phyloP scores from a whole-genome alignment of 1,139 yeast genomes.

The Sugiyamaella japonica region DNA sequence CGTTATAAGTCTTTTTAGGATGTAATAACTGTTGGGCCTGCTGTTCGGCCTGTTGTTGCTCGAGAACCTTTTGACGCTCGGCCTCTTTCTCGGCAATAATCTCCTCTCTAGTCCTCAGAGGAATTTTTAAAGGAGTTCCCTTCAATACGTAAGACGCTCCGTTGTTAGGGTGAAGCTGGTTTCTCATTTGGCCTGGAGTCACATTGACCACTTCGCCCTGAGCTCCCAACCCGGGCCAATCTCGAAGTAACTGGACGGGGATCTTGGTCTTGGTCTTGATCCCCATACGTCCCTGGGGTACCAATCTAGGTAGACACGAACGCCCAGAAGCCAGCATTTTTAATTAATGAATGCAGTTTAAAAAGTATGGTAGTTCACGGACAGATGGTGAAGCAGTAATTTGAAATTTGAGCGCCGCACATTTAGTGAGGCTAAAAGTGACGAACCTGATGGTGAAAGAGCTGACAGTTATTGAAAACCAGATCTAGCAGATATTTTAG shows the following conservation, averaged over 20 bases:
- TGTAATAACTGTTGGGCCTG: slow-evolving; percentile 7
- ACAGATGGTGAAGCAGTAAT: background rate
- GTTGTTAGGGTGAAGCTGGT: slow-evolving; percentile 64
- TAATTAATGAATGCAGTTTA: background rate
- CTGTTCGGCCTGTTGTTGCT: slow-evolving; percentile 13
- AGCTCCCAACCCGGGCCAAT: slow-evolving; percentile 59
- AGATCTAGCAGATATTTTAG: too few relatives aligned
- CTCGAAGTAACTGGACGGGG: slow-evolving; percentile 67
- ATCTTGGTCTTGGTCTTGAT: slow-evolving; percentile 49
- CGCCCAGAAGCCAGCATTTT: slow-evolving; percentile 5
- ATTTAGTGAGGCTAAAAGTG: background rate
- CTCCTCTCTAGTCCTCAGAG: slow-evolving; percentile 33
- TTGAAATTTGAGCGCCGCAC: slow-evolving; percentile 1
- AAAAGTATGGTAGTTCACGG: background rate
- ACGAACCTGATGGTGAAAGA: too few relatives aligned
- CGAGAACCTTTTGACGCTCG: slow-evolving; percentile 14
- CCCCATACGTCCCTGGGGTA: slow-evolving; percentile 6
- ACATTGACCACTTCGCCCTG: slow-evolving; percentile 74
- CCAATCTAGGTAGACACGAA: background rate
- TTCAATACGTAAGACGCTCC: slow-evolving; percentile 69
- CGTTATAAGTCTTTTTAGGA: slow-evolving; percentile 12
- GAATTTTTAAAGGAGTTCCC: slow-evolving; percentile 58
- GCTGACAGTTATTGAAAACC: too few relatives aligned
- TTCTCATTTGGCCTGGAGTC: slow-evolving; percentile 82
- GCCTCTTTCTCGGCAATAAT: slow-evolving; percentile 21